These are phyloP conservation scores for Didymosphaeria variabile DNA, from an alignment of 2,329 filamentous ascomycete species.

Conservation along the genomic window DNA sequence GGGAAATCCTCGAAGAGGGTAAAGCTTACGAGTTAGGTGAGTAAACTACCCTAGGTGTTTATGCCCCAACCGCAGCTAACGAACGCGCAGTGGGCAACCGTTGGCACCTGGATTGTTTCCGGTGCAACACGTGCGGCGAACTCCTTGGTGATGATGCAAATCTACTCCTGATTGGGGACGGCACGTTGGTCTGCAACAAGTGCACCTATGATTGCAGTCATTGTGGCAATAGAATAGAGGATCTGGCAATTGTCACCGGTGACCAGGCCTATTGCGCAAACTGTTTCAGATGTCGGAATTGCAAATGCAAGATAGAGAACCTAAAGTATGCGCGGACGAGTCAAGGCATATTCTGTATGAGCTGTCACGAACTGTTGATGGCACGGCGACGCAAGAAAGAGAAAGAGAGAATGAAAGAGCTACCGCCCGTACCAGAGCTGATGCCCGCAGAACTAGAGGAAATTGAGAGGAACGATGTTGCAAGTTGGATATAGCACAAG, in stretches of 20 bases:
- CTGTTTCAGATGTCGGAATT: slow-evolving; percentile 97
- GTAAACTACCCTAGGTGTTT: slow-evolving; percentile 44
- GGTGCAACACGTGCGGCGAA: slow-evolving; percentile 93
- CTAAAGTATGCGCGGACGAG: slow-evolving; percentile 96
- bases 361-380: slow-evolving; percentile 96
- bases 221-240: slow-evolving; percentile 97
- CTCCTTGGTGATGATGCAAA: slow-evolving; percentile 98
- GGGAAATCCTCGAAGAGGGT: slow-evolving; percentile 94
- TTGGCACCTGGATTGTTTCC: slow-evolving; percentile 99
- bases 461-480: too few species aligned
- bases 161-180: slow-evolving; percentile 93
- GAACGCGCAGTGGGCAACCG: slow-evolving; percentile 79
- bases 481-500: too few species aligned
- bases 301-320: slow-evolving; percentile 98
- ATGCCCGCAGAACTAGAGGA: too few species aligned
- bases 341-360: slow-evolving; percentile 99
- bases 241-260: slow-evolving; percentile 94
- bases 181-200: slow-evolving; percentile 98
- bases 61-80: slow-evolving; percentile 31
- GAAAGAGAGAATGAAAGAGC: slow-evolving; percentile 58
- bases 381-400: slow-evolving; percentile 89
- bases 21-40: slow-evolving; percentile 97
- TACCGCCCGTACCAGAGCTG: too few species aligned
- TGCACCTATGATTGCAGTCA: slow-evolving; percentile 99
- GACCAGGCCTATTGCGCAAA: slow-evolving; percentile 98